Evolutionary conservation across 2,329 filamentous ascomycete species (phyloP), one percentile per base, ranked within the genome.

Genomic region (Ramichloridium luteum): DNA sequence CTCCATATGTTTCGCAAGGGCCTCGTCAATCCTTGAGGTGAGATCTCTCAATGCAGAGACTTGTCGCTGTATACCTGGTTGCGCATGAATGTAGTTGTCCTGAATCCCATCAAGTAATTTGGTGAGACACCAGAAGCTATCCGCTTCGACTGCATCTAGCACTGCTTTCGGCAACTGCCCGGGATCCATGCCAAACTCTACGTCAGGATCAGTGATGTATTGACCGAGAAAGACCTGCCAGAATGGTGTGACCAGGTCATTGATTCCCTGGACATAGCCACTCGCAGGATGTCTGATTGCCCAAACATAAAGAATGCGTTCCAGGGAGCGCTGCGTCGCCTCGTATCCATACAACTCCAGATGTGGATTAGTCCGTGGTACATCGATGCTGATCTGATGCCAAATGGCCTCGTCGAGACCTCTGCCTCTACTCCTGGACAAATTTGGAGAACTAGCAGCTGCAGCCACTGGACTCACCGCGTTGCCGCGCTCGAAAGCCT

Each of bases 381-480:
- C 83, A 53, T 98, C 90, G 50, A 98, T 98, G 58, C 85, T 94
- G 59, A 98, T 96, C 54, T 98, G 90, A 61, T 98, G 90, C 90
- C 90, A 98, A 37, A 98, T 77, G n/a, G 84, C 80, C 62, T 98
- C 90, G 47, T 98, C 92, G 12, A 98, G 62, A 2, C 86, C 88
- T 33, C 82, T 72, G 2, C 76, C 74, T 40, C 69, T 65, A 26
- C 74, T 69, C 40, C 82, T 75, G 48, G 58, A 60, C 5, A 55
- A 48, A 2, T 25, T 32, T 9, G 58, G 54, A 5, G 63, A 58
- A 1, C 62, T 56, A 0, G 53, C 51, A 64, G 77, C 56, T 74
- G 79, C 36, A 67, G 70, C 35, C 29, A 47, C 52, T 30, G 47
- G 49, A 28, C 40, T 53, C 4, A 51, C 46, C 31, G 51, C 56